phyloP scores from a whole-genome alignment of 2,329 filamentous ascomycete species.

The Colletotrichum sp. region DNA sequence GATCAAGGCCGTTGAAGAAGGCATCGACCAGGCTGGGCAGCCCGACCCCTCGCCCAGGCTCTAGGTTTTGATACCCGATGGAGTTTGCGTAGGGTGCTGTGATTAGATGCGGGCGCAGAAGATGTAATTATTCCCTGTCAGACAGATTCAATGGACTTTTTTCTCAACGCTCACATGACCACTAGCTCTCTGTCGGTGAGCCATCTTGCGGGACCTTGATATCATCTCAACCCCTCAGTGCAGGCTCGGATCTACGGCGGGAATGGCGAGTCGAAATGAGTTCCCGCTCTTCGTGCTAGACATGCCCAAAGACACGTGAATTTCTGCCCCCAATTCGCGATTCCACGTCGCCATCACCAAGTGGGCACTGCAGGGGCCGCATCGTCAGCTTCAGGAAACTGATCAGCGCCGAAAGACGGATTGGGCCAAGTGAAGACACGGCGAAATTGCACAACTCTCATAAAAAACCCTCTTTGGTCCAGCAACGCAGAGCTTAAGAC shows the following conservation, averaged over 20 bases:
- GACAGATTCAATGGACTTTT: background rate
- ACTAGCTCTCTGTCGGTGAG: background rate
- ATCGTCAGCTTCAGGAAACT: background rate
- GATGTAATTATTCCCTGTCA: background rate
- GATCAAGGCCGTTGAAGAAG: constrained; percentile 22
- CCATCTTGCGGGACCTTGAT: background rate
- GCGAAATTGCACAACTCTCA: background rate
- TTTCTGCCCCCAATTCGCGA: background rate
- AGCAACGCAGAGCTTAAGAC: background rate
- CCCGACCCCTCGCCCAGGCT: background rate
- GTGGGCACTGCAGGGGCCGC: background rate
- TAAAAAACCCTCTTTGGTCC: background rate
- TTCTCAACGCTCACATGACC: background rate
- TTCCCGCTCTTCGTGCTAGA: background rate
- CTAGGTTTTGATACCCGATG: background rate
- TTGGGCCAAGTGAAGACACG: background rate
- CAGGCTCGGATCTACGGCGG: background rate
- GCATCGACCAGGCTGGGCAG: background rate
- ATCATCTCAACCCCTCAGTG: background rate
- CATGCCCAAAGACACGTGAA: background rate
- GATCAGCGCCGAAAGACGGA: background rate
- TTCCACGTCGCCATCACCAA: background rate
- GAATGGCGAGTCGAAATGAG: background rate
- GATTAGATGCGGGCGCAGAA: background rate
- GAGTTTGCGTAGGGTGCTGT: background rate